A percentile compares a stretch with the other conserved stretches of the same genome.
These are phyloP conservation scores for Tuctoria greenei DNA, from an alignment of 176 grass and related monocot genomes.

Conservation along the genomic window DNA sequence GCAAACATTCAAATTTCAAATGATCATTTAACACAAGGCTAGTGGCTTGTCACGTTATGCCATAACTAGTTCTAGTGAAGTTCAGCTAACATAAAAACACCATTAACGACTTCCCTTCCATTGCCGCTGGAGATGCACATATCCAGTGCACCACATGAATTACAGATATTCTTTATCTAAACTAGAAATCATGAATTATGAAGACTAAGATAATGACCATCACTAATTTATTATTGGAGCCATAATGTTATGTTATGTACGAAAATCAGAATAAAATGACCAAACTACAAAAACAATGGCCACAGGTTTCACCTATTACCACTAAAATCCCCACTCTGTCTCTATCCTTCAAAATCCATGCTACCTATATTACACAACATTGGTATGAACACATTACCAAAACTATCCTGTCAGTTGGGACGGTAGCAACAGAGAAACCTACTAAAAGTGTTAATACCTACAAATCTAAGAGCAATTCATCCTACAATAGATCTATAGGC, in stretches of 20 bases:
- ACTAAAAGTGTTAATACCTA: neutral
- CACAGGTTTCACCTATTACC: neutral
- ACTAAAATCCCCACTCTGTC: neutral
- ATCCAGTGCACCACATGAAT: neutral
- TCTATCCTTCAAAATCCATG: neutral
- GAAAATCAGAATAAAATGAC: neutral
- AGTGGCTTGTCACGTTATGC: neutral
- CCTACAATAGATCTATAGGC: neutral
- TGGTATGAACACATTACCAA: neutral
- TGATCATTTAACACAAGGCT: neutral
- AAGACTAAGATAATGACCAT: neutral
- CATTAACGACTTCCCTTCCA: neutral
- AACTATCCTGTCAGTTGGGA: neutral
- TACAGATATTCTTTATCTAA: neutral
- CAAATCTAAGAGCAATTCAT: slow-evolving; percentile 22
- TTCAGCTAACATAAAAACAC: neutral
- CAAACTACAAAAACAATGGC: neutral
- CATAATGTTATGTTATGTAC: neutral
- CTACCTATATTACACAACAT: neutral
- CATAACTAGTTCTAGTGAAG: neutral
- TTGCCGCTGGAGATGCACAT: neutral
- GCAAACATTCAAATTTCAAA: neutral
- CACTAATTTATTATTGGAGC: neutral
- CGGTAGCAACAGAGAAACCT: neutral
- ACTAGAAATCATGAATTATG: neutral